Conservation (phyloP, 1,284 basidiomycete species). For the Neolentinus lepideus region DNA sequence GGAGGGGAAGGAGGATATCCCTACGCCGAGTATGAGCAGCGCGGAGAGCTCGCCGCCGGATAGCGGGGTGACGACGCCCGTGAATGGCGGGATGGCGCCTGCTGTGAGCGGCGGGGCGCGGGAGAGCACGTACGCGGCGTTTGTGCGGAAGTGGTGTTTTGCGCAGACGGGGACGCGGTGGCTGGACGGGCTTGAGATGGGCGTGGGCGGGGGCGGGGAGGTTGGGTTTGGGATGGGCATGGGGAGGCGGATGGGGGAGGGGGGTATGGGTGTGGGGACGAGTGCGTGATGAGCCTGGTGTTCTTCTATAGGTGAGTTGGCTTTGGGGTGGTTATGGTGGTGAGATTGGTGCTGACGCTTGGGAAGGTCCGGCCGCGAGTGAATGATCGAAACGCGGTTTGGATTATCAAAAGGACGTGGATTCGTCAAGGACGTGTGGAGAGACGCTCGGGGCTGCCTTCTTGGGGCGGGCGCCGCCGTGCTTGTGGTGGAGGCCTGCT, state of each 20-base stretch:
- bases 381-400: background rate
- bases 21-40: background rate
- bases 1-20: background rate
- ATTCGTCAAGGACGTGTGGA: background rate
- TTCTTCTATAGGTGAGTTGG: background rate
- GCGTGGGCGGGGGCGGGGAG: background rate
- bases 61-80: conserved; percentile 7
- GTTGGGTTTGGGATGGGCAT: background rate
- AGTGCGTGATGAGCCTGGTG: background rate
- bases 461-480: background rate
- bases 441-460: background rate
- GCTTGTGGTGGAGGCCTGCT: no score
- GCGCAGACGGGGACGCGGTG: conserved; percentile 29
- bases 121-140: conserved; percentile 48
- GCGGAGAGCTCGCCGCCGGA: conserved; percentile 2
- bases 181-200: background rate
- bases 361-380: background rate
- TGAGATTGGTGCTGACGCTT: background rate
- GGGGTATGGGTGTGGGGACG: background rate
- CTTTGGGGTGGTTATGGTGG: background rate
- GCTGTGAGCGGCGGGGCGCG: background rate
- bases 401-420: no score
- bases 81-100: conserved; percentile 3
- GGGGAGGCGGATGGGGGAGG: background rate
- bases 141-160: conserved; percentile 67